These are phyloP conservation scores for Geranium rotundifolium DNA, from an alignment of 345 rosid genomes.

Conservation along the genomic window DNA sequence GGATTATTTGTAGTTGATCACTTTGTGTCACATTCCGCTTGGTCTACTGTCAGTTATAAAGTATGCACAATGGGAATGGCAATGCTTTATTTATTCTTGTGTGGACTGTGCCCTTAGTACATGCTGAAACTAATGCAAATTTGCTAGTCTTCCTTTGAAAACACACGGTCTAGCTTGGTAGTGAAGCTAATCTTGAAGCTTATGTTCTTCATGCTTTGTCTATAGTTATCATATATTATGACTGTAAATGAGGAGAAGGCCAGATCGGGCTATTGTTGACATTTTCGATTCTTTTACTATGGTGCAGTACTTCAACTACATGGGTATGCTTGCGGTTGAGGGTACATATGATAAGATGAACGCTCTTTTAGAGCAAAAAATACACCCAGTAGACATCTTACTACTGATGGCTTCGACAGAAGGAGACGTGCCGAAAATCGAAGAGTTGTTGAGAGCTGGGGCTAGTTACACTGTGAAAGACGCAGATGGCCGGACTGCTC, in stretches of 20 bases:
- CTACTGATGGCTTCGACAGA: conserved; percentile 72
- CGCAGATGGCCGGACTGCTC: conserved; percentile 62
- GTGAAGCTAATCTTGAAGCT: too few species aligned
- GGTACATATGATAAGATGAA: conserved; percentile 90
- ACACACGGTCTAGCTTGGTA: too few species aligned
- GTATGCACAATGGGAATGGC: too few species aligned
- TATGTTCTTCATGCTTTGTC: too few species aligned
- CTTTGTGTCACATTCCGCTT: too few species aligned
- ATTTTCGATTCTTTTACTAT: neutral
- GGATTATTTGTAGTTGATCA: too few species aligned
- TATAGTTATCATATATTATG: neutral
- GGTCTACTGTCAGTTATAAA: too few species aligned
- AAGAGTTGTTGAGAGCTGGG: conserved; percentile 77
- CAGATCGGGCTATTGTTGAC: neutral
- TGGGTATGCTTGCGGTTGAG: conserved; percentile 95
- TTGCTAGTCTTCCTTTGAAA: too few species aligned
- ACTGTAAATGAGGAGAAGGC: neutral
- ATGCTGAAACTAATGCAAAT: too few species aligned
- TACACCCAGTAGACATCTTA: conserved; percentile 82
- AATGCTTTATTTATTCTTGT: too few species aligned
- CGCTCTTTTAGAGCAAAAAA: conserved; percentile 57
- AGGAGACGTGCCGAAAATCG: conserved; percentile 81
- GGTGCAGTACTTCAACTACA: conserved; percentile 82
- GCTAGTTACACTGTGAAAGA: conserved; percentile 56
- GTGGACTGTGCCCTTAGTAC: too few species aligned